Conservation (phyloP, 2,329 filamentous ascomycete genomes). For the Fusarium penzigii region DNA sequence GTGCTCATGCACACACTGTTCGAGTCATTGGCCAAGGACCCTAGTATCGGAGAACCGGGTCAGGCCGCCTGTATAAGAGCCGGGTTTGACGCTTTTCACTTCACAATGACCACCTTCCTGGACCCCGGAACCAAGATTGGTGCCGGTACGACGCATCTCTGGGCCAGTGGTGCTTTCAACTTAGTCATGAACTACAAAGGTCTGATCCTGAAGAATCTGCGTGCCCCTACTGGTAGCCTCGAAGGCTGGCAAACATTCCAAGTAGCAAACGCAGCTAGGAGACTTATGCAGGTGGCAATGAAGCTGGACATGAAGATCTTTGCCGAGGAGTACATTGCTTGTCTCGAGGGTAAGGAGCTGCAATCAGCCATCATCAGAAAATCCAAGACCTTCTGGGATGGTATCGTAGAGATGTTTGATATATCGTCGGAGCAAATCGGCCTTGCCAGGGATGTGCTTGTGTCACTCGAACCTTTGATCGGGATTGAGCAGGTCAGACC, state of each 20-base stretch:
- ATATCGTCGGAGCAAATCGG: constrained; percentile 69
- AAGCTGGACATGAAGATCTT: constrained; percentile 46
- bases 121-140: constrained; percentile 46
- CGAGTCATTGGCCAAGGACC: constrained; percentile 58
- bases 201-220: constrained; percentile 51
- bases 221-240: constrained; percentile 24
- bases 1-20: constrained; percentile 77
- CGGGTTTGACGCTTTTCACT: constrained; percentile 61
- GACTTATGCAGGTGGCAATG: constrained; percentile 55
- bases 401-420: constrained; percentile 70
- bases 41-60: constrained; percentile 55
- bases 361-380: constrained; percentile 69
- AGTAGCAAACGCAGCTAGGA: constrained; percentile 46
- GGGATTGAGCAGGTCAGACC: constrained; percentile 73
- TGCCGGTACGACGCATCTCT: constrained; percentile 57
- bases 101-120: constrained; percentile 58
- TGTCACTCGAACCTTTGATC: constrained; percentile 69
- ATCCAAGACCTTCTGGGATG: constrained; percentile 50
- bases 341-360: constrained; percentile 61
- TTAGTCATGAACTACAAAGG: constrained; percentile 63
- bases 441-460: constrained; percentile 73
- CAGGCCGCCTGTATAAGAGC: constrained; percentile 63
- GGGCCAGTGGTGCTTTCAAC: constrained; percentile 66
- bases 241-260: constrained; percentile 43
- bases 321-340: constrained; percentile 51